These are phyloP conservation scores for Gossypium mustelinum DNA, from an alignment of 345 rosid species.

Conservation along the genomic window DNA sequence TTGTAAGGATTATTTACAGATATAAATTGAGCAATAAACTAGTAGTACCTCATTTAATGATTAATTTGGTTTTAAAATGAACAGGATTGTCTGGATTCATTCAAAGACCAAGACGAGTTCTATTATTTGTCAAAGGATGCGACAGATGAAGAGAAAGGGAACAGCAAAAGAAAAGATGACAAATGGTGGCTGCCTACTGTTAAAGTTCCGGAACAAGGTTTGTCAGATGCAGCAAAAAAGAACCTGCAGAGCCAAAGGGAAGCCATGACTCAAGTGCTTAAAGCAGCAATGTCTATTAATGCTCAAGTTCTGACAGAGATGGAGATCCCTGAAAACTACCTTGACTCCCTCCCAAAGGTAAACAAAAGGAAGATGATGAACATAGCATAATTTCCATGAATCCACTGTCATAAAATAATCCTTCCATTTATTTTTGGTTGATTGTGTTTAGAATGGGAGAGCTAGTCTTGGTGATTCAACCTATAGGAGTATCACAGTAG, in stretches of 20 bases:
- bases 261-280: conserved; percentile 83
- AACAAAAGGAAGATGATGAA: background rate
- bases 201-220: conserved; percentile 70
- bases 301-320: conserved; percentile 85
- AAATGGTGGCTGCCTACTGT: conserved; percentile 94
- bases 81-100: conserved; percentile 79
- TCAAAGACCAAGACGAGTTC: conserved; percentile 79
- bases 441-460: conserved; percentile 64
- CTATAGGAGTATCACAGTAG: conserved; percentile 76
- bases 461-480: conserved; percentile 84
- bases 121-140: conserved; percentile 66
- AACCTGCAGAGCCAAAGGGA: conserved; percentile 83
- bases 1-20: conserved; percentile 42
- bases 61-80: background rate
- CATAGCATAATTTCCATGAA: background rate
- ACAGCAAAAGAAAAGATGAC: conserved; percentile 55
- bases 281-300: conserved; percentile 97
- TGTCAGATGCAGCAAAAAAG: conserved; percentile 60
- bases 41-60: background rate
- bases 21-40: background rate
- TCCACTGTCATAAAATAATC: background rate
- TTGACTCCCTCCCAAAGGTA: conserved; percentile 94
- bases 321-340: conserved; percentile 89
- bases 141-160: conserved; percentile 51
- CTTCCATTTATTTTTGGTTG: background rate